Evolutionary conservation across 176 grass and related monocot species (phyloP).

Genomic region (Hsuehochloa calcarea): DNA sequence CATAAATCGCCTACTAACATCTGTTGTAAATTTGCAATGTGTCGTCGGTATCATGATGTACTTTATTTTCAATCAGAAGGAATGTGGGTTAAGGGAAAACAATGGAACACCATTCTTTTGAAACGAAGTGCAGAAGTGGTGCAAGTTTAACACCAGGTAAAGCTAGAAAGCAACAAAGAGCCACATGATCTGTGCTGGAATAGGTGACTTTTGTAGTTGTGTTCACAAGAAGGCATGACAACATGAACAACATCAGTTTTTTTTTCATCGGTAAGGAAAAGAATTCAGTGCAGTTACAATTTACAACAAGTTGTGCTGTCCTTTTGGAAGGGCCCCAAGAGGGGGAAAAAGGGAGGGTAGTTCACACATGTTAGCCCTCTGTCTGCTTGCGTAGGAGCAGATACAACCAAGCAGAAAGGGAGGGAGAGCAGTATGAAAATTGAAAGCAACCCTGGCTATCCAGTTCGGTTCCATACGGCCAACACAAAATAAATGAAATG

Average conservation of each 20-base stretch:
- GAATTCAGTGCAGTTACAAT: not conserved
- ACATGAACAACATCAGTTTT: constrained; percentile 1
- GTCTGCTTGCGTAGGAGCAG: not conserved
- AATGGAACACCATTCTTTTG: not conserved
- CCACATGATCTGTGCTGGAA: not conserved
- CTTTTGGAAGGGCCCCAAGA: not conserved
- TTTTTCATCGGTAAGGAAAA: not conserved
- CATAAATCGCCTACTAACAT: not conserved
- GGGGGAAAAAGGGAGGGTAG: not conserved
- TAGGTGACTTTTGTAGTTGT: not conserved
- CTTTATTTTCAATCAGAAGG: not conserved
- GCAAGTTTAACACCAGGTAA: not conserved
- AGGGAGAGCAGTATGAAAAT: constrained; percentile 24
- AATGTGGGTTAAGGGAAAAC: not conserved
- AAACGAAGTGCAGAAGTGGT: not conserved
- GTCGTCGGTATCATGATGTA: not conserved
- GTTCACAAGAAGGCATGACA: constrained; percentile 19
- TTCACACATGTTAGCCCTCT: constrained; percentile 34
- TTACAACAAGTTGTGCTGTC: not conserved
- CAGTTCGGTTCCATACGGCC: not conserved
- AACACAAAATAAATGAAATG: constrained; percentile 11
- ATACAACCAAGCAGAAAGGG: not conserved
- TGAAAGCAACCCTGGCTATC: not conserved
- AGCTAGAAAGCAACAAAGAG: not conserved
- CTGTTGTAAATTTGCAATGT: not conserved